Conservation (phyloP, 129 eudicot species). For the Lactuca saligna region DNA sequence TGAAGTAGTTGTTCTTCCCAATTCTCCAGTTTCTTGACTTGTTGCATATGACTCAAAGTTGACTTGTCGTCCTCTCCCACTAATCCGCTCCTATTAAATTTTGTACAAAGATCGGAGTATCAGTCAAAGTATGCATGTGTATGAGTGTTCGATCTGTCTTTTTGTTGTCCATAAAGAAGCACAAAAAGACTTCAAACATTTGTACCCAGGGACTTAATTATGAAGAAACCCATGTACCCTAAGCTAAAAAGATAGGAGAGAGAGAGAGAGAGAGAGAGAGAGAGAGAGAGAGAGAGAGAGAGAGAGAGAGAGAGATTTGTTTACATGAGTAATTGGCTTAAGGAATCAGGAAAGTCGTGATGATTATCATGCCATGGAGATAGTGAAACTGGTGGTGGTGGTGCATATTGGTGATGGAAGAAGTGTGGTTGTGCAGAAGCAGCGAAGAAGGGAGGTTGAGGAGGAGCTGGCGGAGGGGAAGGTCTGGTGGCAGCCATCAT, state of each 20-base stretch:
- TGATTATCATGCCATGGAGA: slow-evolving; percentile 53
- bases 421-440: slow-evolving; percentile 30
- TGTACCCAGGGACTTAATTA: not conserved
- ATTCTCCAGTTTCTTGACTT: slow-evolving; percentile 56
- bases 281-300: slow-evolving; percentile 12
- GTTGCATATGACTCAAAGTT: slow-evolving; percentile 37
- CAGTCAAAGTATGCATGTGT: slow-evolving; percentile 25
- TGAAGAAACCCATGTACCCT: too few relatives aligned
- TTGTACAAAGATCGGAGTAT: slow-evolving; percentile 11
- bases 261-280: slow-evolving; percentile 1
- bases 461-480: slow-evolving; percentile 33
- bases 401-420: slow-evolving; percentile 37
- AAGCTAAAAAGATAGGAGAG: slow-evolving; percentile 5
- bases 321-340: slow-evolving; percentile 80
- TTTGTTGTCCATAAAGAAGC: slow-evolving; percentile 9
- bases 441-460: slow-evolving; percentile 34
- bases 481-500: slow-evolving; percentile 47
- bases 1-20: slow-evolving; percentile 60
- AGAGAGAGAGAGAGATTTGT: slow-evolving; percentile 31
- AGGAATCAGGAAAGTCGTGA: slow-evolving; percentile 63
- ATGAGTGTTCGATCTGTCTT: not conserved
- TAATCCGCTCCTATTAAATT: slow-evolving; percentile 51
- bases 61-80: slow-evolving; percentile 49
- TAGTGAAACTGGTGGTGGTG: slow-evolving; percentile 33
- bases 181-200: slow-evolving; percentile 9